Percentiles rank a stretch among this genome's conserved stretches.
phyloP scores from a whole-genome alignment of 2,329 filamentous ascomycete species.

The Ilyonectria mors-panacis region DNA sequence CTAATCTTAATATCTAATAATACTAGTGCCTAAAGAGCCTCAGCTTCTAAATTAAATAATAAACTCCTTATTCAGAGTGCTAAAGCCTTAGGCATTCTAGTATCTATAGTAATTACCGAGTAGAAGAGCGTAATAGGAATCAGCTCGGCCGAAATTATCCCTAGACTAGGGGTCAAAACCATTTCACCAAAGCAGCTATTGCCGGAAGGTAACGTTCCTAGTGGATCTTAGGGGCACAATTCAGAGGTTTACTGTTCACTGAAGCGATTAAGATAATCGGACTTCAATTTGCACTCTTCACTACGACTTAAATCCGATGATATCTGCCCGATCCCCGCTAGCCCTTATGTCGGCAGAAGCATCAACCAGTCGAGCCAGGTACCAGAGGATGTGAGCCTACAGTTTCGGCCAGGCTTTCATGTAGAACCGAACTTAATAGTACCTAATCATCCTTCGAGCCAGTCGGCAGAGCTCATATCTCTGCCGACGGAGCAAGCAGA shows the following conservation, averaged over 20 bases:
- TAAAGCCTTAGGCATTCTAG: slow-evolving; percentile 3
- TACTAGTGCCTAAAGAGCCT: neutral
- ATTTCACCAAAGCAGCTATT: neutral
- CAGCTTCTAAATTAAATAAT: slow-evolving; percentile 3
- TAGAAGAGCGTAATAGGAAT: neutral
- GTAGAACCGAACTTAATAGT: neutral
- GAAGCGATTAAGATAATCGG: neutral
- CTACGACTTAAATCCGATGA: neutral
- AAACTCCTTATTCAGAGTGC: neutral
- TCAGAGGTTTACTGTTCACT: neutral
- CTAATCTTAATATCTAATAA: neutral
- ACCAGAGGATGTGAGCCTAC: neutral
- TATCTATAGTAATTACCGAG: neutral
- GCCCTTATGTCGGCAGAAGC: neutral
- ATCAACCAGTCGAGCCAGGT: neutral
- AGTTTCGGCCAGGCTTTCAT: slow-evolving; percentile 3
- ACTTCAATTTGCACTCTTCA: neutral
- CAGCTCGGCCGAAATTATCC: neutral
- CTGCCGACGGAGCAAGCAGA: neutral
- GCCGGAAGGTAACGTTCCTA: neutral
- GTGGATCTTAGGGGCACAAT: neutral
- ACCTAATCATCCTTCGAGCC: neutral
- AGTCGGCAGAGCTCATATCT: slow-evolving; percentile 7
- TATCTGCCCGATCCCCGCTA: neutral
- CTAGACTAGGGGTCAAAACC: neutral